Evolutionary conservation across 306 rosid species (phyloP), one percentile per base, ranked within the genome.

Genomic region (Trifolium fragiferum): DNA sequence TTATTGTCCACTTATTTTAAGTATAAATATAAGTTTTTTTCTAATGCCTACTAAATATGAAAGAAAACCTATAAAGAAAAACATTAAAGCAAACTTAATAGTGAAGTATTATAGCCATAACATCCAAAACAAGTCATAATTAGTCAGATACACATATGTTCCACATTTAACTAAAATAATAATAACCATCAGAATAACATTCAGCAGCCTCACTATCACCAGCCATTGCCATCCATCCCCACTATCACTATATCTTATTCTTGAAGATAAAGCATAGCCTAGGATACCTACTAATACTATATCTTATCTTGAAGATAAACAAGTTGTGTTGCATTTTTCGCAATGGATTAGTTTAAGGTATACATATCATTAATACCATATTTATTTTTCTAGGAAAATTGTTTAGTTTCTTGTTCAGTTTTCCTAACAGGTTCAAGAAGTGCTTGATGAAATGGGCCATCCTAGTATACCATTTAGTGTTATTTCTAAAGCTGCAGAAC

Each of bases 391-490:
- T 53, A 18, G 37, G 66, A 76, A 72, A 69, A 27, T 21, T 66
- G 70, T 27, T 44, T 51, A 16, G 23, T 46, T 30, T 68, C 8
- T 55, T 19, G 37, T 51, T 59, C 2, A 14, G 35, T 79, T 72
- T 77, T 74, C 61, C 70, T 60, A 20, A 30, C 77, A 94, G 98
- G 99, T 92, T 85, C 96, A 94, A 77, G 99, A 94, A 75, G 88
- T 88, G 84, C 79, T 94, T 84, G 99, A 88, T 8, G 99, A 94
- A 82, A 83, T 92, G 86, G 97, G 99, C 32, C 82, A 85, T 80
- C 89, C 97, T 25, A 84, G 93, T 80, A 94, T 94, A 81, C 99
- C 99, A 3, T 61, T 92, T 19, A 94, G 96, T 84, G 97, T 92
- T 60, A 87, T 94, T 64, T 90, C 99, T 2, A 94, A 94, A 79